Conservation (phyloP, 306 rosid genomes). For the Casuarina glauca region DNA sequence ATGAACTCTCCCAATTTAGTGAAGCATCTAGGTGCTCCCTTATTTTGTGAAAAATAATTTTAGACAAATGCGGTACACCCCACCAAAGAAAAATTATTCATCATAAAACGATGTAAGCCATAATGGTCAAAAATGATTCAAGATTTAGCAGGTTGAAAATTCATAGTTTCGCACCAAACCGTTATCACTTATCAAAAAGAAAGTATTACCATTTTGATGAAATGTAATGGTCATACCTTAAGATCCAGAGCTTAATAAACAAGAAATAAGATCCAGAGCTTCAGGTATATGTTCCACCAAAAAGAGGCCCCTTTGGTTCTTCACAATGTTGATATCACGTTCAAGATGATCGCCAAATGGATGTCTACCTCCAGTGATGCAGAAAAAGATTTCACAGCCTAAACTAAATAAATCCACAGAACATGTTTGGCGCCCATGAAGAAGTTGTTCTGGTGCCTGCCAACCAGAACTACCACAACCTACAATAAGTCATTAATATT, state of each 20-base stretch:
- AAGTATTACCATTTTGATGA: constrained; percentile 14
- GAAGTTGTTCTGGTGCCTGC: constrained; percentile 94
- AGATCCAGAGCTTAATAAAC: constrained; percentile 55
- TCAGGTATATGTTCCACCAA: constrained; percentile 61
- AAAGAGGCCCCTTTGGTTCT: constrained; percentile 56
- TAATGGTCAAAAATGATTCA: neutral
- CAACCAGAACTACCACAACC: constrained; percentile 97
- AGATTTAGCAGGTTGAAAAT: constrained; percentile 6
- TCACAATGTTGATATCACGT: constrained; percentile 79
- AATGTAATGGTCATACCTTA: constrained; percentile 48
- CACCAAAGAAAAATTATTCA: too few relatives aligned
- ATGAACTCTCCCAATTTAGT: neutral
- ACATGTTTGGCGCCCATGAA: constrained; percentile 80
- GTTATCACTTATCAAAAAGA: neutral
- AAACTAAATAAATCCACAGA: constrained; percentile 85
- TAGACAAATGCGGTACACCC: neutral
- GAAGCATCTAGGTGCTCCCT: too few relatives aligned
- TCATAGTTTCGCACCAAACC: neutral
- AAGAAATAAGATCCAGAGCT: too few relatives aligned
- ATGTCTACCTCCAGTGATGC: constrained; percentile 83
- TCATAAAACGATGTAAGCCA: neutral
- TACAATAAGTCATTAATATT: constrained; percentile 24
- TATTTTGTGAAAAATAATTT: neutral
- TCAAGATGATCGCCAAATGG: constrained; percentile 86
- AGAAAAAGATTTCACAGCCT: constrained; percentile 79